Conservation (phyloP, 768 basidiomycete genomes). For the Boletus rubroflammeus region DNA sequence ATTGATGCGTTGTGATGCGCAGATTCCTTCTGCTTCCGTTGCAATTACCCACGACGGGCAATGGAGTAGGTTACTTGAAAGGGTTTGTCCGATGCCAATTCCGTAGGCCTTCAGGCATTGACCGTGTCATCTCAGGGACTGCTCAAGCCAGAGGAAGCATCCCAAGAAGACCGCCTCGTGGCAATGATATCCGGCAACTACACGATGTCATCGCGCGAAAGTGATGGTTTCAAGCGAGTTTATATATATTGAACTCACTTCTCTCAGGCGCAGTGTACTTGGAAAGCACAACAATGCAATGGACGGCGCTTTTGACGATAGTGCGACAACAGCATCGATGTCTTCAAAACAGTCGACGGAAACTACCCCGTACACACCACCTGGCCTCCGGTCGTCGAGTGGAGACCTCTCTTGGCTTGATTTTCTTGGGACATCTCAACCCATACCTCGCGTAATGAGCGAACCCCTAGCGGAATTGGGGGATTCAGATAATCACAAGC, state of each 20-base stretch:
- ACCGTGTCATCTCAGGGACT: neutral
- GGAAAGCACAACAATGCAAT: neutral
- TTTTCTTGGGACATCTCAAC: too few species aligned
- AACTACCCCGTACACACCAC: neutral
- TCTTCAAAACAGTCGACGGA: neutral
- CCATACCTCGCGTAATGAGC: neutral
- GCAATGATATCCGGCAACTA: neutral
- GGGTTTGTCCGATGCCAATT: neutral
- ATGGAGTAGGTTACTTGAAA: constrained; percentile 7
- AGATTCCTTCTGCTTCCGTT: constrained; percentile 10
- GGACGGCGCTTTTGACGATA: neutral
- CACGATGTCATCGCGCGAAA: neutral
- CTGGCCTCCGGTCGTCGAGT: neutral
- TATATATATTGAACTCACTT: neutral
- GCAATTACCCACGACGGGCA: constrained; percentile 7
- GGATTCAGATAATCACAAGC: neutral
- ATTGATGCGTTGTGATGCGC: neutral
- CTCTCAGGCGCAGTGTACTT: neutral
- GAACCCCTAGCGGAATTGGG: neutral
- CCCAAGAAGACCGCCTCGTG: neutral
- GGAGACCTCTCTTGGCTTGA: too few species aligned
- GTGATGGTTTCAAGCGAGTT: neutral
- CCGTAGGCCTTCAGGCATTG: too few species aligned
- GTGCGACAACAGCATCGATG: neutral
- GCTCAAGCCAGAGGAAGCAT: neutral